phyloP scores from a whole-genome alignment of 129 eudicot genomes.

The Centella asiatica region DNA sequence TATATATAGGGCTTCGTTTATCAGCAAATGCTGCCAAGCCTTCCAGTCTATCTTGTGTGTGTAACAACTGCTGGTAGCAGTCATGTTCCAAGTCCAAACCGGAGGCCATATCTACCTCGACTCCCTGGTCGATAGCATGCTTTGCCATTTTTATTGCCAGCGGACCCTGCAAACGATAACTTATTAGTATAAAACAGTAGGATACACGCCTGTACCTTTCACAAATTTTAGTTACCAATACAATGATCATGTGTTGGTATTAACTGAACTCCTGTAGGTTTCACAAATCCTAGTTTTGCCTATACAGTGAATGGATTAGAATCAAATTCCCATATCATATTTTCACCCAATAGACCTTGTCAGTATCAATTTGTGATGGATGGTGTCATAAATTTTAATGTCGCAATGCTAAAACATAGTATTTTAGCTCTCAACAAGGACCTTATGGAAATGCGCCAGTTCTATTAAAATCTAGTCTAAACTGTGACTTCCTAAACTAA shows the following conservation, averaged over 20 bases:
- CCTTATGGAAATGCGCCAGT: background rate
- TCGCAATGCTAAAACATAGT: background rate
- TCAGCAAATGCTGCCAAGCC: slow-evolving; percentile 92
- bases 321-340: too few relatives aligned
- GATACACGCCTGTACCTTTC: too few relatives aligned
- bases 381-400: too few relatives aligned
- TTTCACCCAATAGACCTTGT: too few relatives aligned
- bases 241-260: background rate
- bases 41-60: slow-evolving; percentile 84
- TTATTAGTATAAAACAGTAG: background rate
- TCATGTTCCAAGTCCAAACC: slow-evolving; percentile 72
- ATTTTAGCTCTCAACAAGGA: background rate
- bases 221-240: too few relatives aligned
- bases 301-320: too few relatives aligned
- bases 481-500: too few relatives aligned
- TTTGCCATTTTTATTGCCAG: slow-evolving; percentile 85
- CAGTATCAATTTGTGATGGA: too few relatives aligned
- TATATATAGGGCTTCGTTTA: slow-evolving; percentile 70
- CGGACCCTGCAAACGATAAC: slow-evolving; percentile 55
- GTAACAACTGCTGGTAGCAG: slow-evolving; percentile 59
- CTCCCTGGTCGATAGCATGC: slow-evolving; percentile 72
- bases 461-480: background rate
- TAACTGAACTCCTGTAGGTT: too few relatives aligned
- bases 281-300: too few relatives aligned
- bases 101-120: slow-evolving; percentile 46